Conservation (phyloP, 164 flowering plant species). For the Echeveria elegans region DNA sequence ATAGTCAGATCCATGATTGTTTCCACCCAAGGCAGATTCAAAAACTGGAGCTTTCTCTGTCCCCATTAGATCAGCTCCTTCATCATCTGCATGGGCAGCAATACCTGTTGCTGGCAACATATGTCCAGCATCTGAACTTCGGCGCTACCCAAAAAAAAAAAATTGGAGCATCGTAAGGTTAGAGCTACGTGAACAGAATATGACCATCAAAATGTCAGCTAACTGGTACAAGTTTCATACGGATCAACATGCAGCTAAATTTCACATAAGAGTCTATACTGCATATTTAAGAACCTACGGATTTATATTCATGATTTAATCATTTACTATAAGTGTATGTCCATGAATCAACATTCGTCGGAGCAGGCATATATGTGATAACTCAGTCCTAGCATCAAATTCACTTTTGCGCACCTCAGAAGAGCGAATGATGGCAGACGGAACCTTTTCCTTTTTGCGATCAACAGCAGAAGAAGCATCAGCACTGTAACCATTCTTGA, state of each 20-base stretch:
- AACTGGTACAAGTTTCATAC: background rate
- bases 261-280: too few relatives aligned
- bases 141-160: too few relatives aligned
- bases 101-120: slow-evolving; percentile 1
- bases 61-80: background rate
- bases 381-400: too few relatives aligned
- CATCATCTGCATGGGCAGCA: slow-evolving; percentile 6
- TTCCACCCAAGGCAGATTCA: background rate
- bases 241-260: too few relatives aligned
- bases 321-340: too few relatives aligned
- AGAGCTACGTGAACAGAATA: background rate
- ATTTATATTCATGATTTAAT: too few relatives aligned
- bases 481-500: slow-evolving; percentile 2
- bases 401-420: background rate
- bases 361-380: too few relatives aligned
- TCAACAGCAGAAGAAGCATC: background rate
- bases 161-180: background rate
- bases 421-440: background rate
- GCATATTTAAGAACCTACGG: too few relatives aligned
- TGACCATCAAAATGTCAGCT: background rate
- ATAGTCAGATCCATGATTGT: background rate
- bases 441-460: slow-evolving; percentile 1
- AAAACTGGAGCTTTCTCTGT: background rate
- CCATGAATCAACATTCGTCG: background rate
- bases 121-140: slow-evolving; percentile 4